These are phyloP conservation scores for Beauveria scarabaeidicola DNA, from an alignment of 2,329 filamentous ascomycete genomes.

Conservation along the genomic window DNA sequence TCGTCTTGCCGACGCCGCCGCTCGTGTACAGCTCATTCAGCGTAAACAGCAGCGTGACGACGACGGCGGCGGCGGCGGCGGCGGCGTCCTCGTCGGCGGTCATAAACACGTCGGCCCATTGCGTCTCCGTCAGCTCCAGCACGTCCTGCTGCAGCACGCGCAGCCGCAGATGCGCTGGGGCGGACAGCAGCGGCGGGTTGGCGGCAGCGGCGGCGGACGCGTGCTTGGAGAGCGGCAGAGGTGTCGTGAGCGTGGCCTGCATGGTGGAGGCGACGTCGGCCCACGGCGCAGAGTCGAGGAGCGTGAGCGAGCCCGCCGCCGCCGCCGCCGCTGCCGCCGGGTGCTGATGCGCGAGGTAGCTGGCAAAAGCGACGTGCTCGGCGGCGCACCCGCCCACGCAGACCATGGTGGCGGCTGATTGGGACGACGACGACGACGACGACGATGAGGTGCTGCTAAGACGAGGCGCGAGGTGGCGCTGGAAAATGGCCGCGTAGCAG, in stretches of 20 bases:
- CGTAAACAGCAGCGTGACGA: constrained; percentile 86
- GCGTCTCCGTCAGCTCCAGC: constrained; percentile 30
- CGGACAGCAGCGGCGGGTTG: constrained; percentile 35
- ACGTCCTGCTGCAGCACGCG: constrained; percentile 41
- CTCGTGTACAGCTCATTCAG: constrained; percentile 88
- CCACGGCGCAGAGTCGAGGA: constrained; percentile 85
- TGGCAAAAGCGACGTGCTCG: constrained; percentile 49
- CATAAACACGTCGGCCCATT: constrained; percentile 22
- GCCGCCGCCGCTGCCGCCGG: neutral
- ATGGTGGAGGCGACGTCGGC: constrained; percentile 51
- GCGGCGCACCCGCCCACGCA: constrained; percentile 51
- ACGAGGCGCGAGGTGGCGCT: neutral
- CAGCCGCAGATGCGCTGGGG: constrained; percentile 27
- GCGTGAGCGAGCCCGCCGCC: constrained; percentile 36
- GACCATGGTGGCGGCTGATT: constrained; percentile 31
- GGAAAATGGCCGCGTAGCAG: constrained; percentile 60
- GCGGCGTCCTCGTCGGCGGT: constrained; percentile 12
- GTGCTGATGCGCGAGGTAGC: constrained; percentile 26
- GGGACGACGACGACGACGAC: neutral
- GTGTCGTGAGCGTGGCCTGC: constrained; percentile 42
- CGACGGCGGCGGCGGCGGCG: constrained; percentile 25
- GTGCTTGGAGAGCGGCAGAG: constrained; percentile 43
- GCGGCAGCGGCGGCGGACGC: constrained; percentile 39
- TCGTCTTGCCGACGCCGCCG: constrained; percentile 64
- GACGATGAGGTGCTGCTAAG: neutral